Evolutionary conservation across 2,329 filamentous ascomycete species (phyloP).

Genomic region (Cercospora sojina): DNA sequence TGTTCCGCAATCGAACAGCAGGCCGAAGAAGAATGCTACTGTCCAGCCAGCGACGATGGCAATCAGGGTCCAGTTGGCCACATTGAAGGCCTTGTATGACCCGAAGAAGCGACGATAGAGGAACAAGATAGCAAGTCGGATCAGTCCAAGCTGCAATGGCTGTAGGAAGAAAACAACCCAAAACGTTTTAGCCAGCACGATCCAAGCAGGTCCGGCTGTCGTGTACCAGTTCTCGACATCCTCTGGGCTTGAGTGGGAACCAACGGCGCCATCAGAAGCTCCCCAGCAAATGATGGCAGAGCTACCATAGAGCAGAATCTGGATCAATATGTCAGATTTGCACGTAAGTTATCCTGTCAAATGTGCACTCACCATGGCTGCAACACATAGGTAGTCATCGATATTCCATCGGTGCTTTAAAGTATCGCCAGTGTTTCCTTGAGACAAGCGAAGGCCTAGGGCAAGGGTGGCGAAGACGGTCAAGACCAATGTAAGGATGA

Average conservation of each 20-base stretch:
- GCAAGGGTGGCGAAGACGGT: conserved; percentile 17
- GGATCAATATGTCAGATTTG: neutral
- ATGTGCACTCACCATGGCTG: conserved; percentile 13
- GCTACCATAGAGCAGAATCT: conserved; percentile 17
- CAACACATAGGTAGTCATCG: conserved; percentile 17
- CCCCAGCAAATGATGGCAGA: conserved; percentile 18
- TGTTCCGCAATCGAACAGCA: conserved; percentile 19
- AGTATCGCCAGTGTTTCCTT: conserved; percentile 15
- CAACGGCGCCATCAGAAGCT: conserved; percentile 13
- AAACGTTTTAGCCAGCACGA: conserved; percentile 18
- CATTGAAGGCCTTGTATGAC: conserved; percentile 15
- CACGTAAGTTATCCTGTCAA: neutral
- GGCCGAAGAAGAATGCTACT: conserved; percentile 17
- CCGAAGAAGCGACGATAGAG: conserved; percentile 21
- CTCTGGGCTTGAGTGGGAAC: conserved; percentile 15
- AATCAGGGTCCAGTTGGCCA: conserved; percentile 14
- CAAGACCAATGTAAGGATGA: conserved; percentile 15
- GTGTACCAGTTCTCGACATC: conserved; percentile 21
- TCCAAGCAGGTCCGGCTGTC: conserved; percentile 16
- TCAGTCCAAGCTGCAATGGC: conserved; percentile 16
- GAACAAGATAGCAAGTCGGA: conserved; percentile 18
- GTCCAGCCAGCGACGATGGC: conserved; percentile 17
- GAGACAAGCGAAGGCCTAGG: conserved; percentile 11
- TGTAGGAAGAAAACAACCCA: conserved; percentile 20
- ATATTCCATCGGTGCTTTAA: conserved; percentile 12